A percentile compares a stretch with the other conserved stretches of the same genome.
Evolutionary conservation across 2,329 filamentous ascomycete species (phyloP).

Genomic region (Lithohypha guttulata): DNA sequence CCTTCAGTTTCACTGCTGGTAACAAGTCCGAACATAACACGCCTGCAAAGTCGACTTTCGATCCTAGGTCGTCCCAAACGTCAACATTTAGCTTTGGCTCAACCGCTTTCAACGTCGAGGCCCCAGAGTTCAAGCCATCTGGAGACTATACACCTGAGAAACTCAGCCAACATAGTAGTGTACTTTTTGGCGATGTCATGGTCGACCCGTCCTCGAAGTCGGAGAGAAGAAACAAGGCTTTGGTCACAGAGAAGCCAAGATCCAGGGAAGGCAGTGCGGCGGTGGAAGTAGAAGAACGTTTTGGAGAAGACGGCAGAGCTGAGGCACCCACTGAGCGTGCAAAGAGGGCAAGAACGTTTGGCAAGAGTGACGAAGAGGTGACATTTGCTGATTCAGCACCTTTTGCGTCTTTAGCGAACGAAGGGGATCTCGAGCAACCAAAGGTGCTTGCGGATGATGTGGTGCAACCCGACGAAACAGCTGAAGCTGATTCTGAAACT

Average conservation of each 20-base stretch:
- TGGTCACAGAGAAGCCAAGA: slow-evolving; percentile 54
- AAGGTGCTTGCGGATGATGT: slow-evolving; percentile 12
- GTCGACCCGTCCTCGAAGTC: slow-evolving; percentile 56
- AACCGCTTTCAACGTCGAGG: slow-evolving; percentile 62
- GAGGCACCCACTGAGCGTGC: slow-evolving; percentile 56
- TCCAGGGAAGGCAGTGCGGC: slow-evolving; percentile 32
- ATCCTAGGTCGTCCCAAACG: slow-evolving; percentile 10
- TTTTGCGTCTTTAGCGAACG: slow-evolving; percentile 15
- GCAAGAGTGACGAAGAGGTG: slow-evolving; percentile 58
- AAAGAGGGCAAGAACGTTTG: slow-evolving; percentile 59
- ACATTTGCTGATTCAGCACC: slow-evolving; percentile 52
- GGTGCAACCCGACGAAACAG: no score
- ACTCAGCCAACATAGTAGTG: background rate
- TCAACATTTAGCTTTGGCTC: slow-evolving; percentile 39
- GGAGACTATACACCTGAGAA: slow-evolving; percentile 6
- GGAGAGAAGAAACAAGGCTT: slow-evolving; percentile 59
- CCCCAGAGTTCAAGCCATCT: slow-evolving; percentile 62
- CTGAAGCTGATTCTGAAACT: no score
- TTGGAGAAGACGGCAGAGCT: slow-evolving; percentile 52
- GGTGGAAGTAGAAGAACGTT: slow-evolving; percentile 37
- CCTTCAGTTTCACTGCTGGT: slow-evolving; percentile 20
- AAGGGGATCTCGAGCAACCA: background rate
- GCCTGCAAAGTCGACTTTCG: slow-evolving; percentile 4
- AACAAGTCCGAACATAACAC: slow-evolving; percentile 26
- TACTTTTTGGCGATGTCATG: slow-evolving; percentile 60